A percentile compares a stretch with the other conserved stretches of the same genome.
phyloP scores from a whole-genome alignment of 805 yeast species.

The Wickerhamiella bombiphila region DNA sequence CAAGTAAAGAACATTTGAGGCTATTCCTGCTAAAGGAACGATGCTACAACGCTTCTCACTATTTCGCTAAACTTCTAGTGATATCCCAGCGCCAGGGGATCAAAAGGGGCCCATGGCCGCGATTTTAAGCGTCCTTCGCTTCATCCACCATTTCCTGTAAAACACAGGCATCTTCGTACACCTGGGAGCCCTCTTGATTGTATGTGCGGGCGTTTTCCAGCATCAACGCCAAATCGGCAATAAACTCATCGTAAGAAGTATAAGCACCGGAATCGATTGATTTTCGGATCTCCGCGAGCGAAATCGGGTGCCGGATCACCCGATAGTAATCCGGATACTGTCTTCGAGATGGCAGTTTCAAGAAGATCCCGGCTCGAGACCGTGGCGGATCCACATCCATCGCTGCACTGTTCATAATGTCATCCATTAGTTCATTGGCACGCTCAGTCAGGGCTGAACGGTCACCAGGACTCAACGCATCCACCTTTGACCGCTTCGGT shows the following conservation, averaged over 20 bases:
- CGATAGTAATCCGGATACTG: slow-evolving; percentile 76
- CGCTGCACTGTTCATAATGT: slow-evolving; percentile 6
- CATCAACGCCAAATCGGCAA: slow-evolving; percentile 40
- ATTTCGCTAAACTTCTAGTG: too few species aligned
- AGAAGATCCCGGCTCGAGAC: slow-evolving; percentile 34
- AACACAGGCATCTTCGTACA: slow-evolving; percentile 41
- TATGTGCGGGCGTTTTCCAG: slow-evolving; percentile 52
- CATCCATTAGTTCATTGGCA: slow-evolving; percentile 5
- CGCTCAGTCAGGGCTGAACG: slow-evolving; percentile 2
- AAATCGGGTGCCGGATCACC: slow-evolving; percentile 44
- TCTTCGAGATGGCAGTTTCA: slow-evolving; percentile 55
- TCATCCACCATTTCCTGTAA: slow-evolving; percentile 10
- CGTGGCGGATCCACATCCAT: slow-evolving; percentile 16
- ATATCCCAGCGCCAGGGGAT: too few species aligned
- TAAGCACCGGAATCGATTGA: slow-evolving; percentile 29
- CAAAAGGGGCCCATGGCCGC: too few species aligned
- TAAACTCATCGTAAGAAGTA: slow-evolving; percentile 31
- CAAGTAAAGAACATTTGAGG: too few species aligned
- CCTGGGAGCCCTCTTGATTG: slow-evolving; percentile 53
- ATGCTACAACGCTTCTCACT: too few species aligned
- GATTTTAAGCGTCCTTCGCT: too few species aligned
- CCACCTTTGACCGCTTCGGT: background rate
- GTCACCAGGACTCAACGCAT: slow-evolving; percentile 1
- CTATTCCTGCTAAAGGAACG: too few species aligned
- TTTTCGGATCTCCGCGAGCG: slow-evolving; percentile 39